Conservation (phyloP, 2,329 filamentous ascomycete species). For the Coniochaeta hoffmannii region DNA sequence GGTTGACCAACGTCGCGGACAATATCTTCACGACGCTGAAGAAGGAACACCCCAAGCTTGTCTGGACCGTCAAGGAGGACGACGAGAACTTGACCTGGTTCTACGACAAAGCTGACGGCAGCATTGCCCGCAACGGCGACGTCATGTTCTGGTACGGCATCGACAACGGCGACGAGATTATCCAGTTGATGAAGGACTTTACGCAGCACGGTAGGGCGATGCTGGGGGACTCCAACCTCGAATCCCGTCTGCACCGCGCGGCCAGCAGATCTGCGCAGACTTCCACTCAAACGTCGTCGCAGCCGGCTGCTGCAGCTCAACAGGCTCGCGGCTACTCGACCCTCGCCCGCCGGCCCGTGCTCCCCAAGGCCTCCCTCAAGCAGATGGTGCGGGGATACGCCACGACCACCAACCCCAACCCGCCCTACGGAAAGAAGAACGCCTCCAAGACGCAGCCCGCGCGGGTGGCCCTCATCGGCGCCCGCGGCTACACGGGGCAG, state of each 20-base stretch:
- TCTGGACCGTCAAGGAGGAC: conserved; percentile 94
- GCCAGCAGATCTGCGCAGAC: conserved; percentile 48
- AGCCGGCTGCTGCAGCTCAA: conserved; percentile 29
- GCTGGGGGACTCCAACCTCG: conserved; percentile 83
- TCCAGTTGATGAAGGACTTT: conserved; percentile 79
- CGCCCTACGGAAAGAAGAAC: conserved; percentile 82
- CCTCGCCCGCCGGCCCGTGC: conserved; percentile 32
- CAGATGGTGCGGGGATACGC: conserved; percentile 41
- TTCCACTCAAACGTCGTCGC: conserved; percentile 9
- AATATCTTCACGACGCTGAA: conserved; percentile 92
- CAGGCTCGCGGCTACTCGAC: conserved; percentile 66
- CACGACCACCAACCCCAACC: conserved; percentile 76
- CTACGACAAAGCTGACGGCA: conserved; percentile 93
- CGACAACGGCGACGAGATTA: conserved; percentile 72
- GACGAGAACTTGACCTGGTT: conserved; percentile 98
- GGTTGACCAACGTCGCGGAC: conserved; percentile 90
- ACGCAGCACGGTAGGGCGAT: conserved; percentile 74
- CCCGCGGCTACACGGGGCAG: conserved; percentile 89
- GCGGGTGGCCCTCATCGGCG: conserved; percentile 80
- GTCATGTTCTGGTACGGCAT: conserved; percentile 97
- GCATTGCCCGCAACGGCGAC: conserved; percentile 74
- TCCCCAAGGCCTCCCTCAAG: conserved; percentile 10
- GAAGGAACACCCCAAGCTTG: conserved; percentile 84
- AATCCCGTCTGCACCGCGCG: conserved; percentile 74
- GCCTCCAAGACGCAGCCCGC: conserved; percentile 72